Conservation (phyloP, 306 rosid species). For the Gastrolobium bilobum region DNA sequence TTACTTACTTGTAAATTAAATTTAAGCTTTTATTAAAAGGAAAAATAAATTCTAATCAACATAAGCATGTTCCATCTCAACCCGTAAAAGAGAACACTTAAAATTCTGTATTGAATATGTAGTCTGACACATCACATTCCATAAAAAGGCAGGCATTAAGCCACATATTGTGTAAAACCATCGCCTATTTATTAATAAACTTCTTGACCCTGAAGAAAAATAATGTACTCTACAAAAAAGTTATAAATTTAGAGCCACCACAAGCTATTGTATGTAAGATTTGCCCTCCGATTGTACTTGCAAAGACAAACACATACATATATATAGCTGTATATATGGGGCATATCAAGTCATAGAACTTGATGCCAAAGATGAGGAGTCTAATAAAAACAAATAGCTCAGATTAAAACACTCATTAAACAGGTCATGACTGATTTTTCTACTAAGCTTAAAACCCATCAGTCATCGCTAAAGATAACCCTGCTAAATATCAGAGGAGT, state of each 20-base stretch:
- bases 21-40: conserved; percentile 3
- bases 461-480: neutral
- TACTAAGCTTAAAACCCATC: conserved; percentile 15
- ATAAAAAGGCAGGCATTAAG: conserved; percentile 18
- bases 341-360: conserved; percentile 9
- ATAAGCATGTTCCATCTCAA: conserved; percentile 32
- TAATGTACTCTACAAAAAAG: conserved; percentile 15
- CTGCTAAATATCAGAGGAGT: conserved; percentile 30
- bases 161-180: conserved; percentile 21
- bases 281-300: neutral
- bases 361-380: neutral
- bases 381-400: neutral
- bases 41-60: conserved; percentile 25
- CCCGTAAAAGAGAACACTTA: neutral
- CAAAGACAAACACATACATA: neutral
- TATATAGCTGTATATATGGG: neutral
- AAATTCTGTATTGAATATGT: conserved; percentile 19
- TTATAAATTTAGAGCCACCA: conserved; percentile 1
- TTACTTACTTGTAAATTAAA: conserved; percentile 23
- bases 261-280: conserved; percentile 17
- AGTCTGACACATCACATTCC: conserved; percentile 15
- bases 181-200: neutral
- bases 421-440: neutral
- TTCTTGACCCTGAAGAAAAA: neutral
- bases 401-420: conserved; percentile 10